phyloP scores from a whole-genome alignment of 495 filamentous ascomycete species.

The Bombardia bombarda region DNA sequence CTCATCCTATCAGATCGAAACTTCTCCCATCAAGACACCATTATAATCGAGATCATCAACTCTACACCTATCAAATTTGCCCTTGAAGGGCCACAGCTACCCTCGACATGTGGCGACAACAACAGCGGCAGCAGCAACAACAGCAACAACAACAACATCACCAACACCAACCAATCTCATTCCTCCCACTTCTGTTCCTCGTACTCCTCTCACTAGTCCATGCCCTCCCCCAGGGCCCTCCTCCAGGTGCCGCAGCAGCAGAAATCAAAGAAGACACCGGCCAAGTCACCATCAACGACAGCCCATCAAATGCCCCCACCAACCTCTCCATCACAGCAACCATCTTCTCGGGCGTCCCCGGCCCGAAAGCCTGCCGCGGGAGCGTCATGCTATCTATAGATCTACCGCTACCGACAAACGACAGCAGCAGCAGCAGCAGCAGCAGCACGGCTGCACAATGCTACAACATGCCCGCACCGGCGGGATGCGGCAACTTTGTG shows the following conservation, averaged over 20 bases:
- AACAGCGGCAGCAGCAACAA: too few relatives aligned
- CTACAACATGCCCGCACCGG: constrained; percentile 23
- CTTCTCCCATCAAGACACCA: too few relatives aligned
- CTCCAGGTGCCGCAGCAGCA: constrained; percentile 13
- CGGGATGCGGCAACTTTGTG: constrained; percentile 28
- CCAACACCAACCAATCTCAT: not conserved
- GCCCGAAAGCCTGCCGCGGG: constrained; percentile 30
- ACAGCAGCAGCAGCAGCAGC: constrained; percentile 9
- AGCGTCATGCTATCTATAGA: constrained; percentile 16
- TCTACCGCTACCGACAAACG: constrained; percentile 14
- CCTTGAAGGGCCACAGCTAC: too few relatives aligned
- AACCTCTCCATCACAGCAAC: constrained; percentile 23
- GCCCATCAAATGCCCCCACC: constrained; percentile 15
- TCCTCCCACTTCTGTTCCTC: constrained; percentile 2
- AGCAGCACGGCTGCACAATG: constrained; percentile 17
- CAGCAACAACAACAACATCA: not conserved
- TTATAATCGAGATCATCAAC: too few relatives aligned
- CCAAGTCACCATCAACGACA: constrained; percentile 27
- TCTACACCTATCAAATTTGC: too few relatives aligned
- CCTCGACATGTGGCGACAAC: not conserved
- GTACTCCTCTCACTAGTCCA: not conserved
- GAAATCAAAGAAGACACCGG: constrained; percentile 21
- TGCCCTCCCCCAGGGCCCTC: constrained; percentile 6
- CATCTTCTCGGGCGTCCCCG: constrained; percentile 30
- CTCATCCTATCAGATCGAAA: too few relatives aligned